phyloP scores from a whole-genome alignment of 495 filamentous ascomycete genomes.

The Penicillium egyptiacum region DNA sequence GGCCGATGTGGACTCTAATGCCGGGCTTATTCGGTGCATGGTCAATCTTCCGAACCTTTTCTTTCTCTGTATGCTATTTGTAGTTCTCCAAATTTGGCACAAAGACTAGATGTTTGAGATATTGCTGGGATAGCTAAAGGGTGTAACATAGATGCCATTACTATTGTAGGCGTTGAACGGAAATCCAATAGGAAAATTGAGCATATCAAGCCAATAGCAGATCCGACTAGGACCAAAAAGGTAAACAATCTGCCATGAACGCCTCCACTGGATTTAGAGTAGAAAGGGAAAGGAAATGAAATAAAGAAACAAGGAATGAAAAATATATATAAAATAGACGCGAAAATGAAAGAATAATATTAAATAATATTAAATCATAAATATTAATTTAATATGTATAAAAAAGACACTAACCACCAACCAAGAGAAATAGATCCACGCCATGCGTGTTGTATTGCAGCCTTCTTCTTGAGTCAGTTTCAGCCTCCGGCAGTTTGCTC shows the following conservation, averaged over 20 bases:
- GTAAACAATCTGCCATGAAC: slow-evolving; percentile 2
- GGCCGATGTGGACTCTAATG: neutral
- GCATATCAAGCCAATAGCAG: slow-evolving; percentile 6
- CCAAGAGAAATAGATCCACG: slow-evolving; percentile 16
- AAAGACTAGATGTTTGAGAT: slow-evolving; percentile 15
- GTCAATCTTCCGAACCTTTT: neutral
- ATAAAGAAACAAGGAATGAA: slow-evolving; percentile 6
- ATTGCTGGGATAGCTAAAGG: neutral
- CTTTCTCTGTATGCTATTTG: slow-evolving; percentile 3
- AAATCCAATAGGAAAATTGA: neutral
- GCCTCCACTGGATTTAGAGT: slow-evolving; percentile 12
- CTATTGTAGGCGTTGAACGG: neutral
- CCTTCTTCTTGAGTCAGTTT: slow-evolving; percentile 26
- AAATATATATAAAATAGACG: slow-evolving; percentile 5
- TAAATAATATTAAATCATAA: slow-evolving; percentile 9
- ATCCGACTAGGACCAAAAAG: slow-evolving; percentile 8
- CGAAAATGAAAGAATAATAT: slow-evolving; percentile 13
- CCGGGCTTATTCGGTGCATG: slow-evolving; percentile 1
- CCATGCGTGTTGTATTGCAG: slow-evolving; percentile 19
- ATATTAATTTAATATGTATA: slow-evolving; percentile 3
- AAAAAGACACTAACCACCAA: slow-evolving; percentile 11
- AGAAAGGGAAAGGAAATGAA: slow-evolving; percentile 17
- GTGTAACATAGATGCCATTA: neutral
- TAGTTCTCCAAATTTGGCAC: slow-evolving; percentile 19
- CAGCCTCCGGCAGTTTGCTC: slow-evolving; percentile 29